Base-by-base conservation (phyloP, 768 basidiomycete genomes). In the Mycena metata region DNA sequence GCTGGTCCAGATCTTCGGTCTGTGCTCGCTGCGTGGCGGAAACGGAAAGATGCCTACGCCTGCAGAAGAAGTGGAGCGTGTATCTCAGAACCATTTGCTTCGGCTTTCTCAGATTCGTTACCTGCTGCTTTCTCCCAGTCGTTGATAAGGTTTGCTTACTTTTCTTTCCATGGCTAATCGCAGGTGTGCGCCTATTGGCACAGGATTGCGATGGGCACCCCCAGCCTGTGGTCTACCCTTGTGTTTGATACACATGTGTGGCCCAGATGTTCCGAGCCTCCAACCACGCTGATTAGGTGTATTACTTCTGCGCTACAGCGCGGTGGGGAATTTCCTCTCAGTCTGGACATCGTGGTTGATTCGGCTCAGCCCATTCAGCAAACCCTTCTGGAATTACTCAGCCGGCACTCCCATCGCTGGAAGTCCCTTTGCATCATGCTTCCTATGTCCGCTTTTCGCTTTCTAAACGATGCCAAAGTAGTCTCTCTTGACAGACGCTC, bases 151-250 rank as follows among this genome's bases (percentile, higher is more conserved):
- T 16, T 8, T 13, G 6, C 46, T 60, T 0, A 49, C 21, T 49
- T 8, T n/a, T n/a, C n/a, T n/a, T n/a, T n/a, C n/a, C n/a, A n/a
- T n/a, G n/a, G n/a, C n/a, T n/a, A n/a, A 12, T 30, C 16, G 33
- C 30, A 66, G 65, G 65, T 66, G n/a, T 66, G 65, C 50, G 51
- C 50, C 5, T 41, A 26, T 10, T 66, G 65, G 65, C 50, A 54
- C 24, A 9, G 17, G 11, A 30, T 66, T 10, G 57, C 24, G 3
- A 50, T 60, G 39, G 65, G 26, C 4, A 66, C 65, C 10, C 65
- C 65, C 7, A 41, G 19, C 21, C 23, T 66, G 19, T 66, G 65
- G 65, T 45, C 57, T 2, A 33, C 35, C 23, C 60, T 66, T 13
- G 33, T 46, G 12, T 26, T 45, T 13, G 49, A 60, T 49, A 46